A percentile compares a stretch with the other conserved stretches of the same genome.
Conservation (phyloP, 2,329 filamentous ascomycete species). For the Raffaelea arxii region DNA sequence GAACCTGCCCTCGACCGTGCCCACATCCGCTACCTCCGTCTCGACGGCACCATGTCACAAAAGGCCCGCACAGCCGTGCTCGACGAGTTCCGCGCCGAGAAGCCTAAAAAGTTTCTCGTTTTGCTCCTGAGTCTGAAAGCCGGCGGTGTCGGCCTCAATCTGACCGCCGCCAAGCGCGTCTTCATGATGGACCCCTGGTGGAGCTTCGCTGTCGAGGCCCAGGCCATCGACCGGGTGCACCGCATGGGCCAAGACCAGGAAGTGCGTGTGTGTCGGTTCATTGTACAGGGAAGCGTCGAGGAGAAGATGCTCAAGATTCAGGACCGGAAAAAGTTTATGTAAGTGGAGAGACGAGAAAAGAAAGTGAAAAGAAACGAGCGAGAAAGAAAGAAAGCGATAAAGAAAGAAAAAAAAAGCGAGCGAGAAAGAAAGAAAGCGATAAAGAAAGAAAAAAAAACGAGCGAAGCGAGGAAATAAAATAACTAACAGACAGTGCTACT, state of each 20-base stretch:
- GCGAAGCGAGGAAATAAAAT: constrained; percentile 9
- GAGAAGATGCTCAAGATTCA: constrained; percentile 90
- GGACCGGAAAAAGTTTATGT: constrained; percentile 93
- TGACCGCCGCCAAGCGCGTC: constrained; percentile 80
- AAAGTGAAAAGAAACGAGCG: background rate
- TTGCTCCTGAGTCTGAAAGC: constrained; percentile 78
- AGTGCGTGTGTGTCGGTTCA: constrained; percentile 79
- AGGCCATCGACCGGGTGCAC: constrained; percentile 95
- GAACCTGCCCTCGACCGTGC: constrained; percentile 65
- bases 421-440: background rate
- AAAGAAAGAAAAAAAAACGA: background rate
- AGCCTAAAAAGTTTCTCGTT: constrained; percentile 60
- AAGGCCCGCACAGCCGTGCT: constrained; percentile 74
- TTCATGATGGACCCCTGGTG: constrained; percentile 99
- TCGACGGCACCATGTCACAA: constrained; percentile 86
- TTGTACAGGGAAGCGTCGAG: constrained; percentile 86
- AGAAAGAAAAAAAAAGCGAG: background rate
- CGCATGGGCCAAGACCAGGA: constrained; percentile 87
- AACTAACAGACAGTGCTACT: constrained; percentile 55
- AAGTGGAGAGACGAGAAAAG: constrained; percentile 29
- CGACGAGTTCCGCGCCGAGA: constrained; percentile 53
- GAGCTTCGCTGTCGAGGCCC: constrained; percentile 93
- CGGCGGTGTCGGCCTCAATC: constrained; percentile 86
- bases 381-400: background rate
- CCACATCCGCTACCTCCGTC: constrained; percentile 70